A percentile compares a stretch with the other conserved stretches of the same genome.
These are phyloP conservation scores for Colletotrichum kahawae DNA, from an alignment of 2,329 filamentous ascomycete genomes.

Conservation along the genomic window DNA sequence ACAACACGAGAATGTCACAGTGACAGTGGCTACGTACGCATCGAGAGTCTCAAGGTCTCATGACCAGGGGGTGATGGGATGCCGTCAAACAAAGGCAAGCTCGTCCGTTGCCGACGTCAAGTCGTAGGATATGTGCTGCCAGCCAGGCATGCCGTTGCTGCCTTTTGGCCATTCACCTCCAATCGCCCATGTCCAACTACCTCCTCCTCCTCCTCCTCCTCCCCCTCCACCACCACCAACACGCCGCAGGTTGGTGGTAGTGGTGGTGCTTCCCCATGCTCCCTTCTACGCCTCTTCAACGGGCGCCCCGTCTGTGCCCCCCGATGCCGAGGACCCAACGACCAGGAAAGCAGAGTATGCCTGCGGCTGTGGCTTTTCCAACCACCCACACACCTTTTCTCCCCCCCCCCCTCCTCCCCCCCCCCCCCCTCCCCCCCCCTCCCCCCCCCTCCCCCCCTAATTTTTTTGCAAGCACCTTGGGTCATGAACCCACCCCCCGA, in stretches of 20 bases:
- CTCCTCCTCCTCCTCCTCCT: too few species aligned
- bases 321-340: conserved; percentile 3
- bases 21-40: neutral
- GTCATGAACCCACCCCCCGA: too few species aligned
- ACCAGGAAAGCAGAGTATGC: neutral
- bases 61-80: neutral
- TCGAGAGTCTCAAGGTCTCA: neutral
- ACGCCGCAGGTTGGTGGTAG: neutral
- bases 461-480: too few species aligned
- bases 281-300: conserved; percentile 3
- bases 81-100: neutral
- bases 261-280: neutral
- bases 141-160: neutral
- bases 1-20: conserved; percentile 14
- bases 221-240: neutral
- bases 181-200: neutral
- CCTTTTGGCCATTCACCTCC: neutral
- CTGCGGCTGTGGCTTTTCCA: conserved; percentile 1
- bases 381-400: neutral
- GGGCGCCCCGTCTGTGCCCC: conserved; percentile 4
- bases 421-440: too few species aligned
- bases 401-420: neutral
- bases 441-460: too few species aligned
- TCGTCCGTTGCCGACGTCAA: neutral
- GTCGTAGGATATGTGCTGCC: neutral